Conservation (phyloP, 2,329 filamentous ascomycete species). For the Colletotrichum sansevieriae region DNA sequence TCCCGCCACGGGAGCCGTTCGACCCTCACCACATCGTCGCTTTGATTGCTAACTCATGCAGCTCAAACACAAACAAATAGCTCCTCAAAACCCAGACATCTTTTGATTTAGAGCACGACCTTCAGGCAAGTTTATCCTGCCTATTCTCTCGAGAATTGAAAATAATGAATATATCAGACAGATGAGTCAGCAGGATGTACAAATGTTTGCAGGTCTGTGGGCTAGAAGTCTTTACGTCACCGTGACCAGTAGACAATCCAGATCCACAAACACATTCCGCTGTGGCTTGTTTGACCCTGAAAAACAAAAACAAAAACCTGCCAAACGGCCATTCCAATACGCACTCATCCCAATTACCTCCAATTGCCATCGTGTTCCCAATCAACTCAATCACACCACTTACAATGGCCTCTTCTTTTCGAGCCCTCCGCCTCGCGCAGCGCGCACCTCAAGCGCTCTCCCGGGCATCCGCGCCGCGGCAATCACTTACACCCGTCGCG, state of each 20-base stretch:
- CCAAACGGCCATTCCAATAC: not conserved
- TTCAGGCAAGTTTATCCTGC: too few relatives aligned
- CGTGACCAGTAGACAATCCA: slow-evolving; percentile 8
- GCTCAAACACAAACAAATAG: too few relatives aligned
- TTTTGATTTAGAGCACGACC: too few relatives aligned
- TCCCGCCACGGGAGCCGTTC: too few relatives aligned
- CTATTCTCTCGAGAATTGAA: too few relatives aligned
- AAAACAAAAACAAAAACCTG: not conserved
- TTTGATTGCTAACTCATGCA: too few relatives aligned
- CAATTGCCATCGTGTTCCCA: not conserved
- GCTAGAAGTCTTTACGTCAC: slow-evolving; percentile 13
- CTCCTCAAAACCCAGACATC: too few relatives aligned
- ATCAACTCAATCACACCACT: not conserved
- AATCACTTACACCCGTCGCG: not conserved
- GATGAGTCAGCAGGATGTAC: slow-evolving; percentile 1
- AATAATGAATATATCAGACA: too few relatives aligned
- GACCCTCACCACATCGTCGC: too few relatives aligned
- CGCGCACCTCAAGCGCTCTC: slow-evolving; percentile 8
- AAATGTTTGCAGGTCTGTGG: not conserved
- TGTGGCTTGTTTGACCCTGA: not conserved
- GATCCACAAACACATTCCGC: slow-evolving; percentile 1
- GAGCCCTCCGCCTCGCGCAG: slow-evolving; percentile 27
- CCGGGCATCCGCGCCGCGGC: not conserved
- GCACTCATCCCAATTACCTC: not conserved
- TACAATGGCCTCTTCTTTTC: slow-evolving; percentile 23